A percentile compares a stretch with the other conserved stretches of the same genome.
phyloP scores from a whole-genome alignment of 768 basidiomycete genomes.

The Tricholoma sp. region DNA sequence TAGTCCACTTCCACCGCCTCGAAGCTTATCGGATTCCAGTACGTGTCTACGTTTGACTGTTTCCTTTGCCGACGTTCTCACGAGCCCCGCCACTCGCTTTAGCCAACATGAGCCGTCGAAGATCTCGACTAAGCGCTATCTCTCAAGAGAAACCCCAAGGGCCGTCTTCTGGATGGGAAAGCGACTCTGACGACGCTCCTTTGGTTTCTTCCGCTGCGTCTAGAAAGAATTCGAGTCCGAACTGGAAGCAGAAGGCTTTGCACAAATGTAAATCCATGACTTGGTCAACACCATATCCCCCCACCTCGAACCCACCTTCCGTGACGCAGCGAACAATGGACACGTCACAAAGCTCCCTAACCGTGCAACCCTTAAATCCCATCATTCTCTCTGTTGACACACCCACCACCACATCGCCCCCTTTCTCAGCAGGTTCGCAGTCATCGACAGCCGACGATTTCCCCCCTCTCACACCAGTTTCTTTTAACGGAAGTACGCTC shows the following conservation, averaged over 20 bases:
- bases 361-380: neutral
- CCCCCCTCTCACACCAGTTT: conserved; percentile 7
- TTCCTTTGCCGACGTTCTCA: neutral
- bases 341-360: neutral
- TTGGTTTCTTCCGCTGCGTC: neutral
- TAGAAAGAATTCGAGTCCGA: neutral
- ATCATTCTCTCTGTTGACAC: conserved; percentile 1
- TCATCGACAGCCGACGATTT: conserved; percentile 1
- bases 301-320: neutral
- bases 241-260: neutral
- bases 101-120: neutral
- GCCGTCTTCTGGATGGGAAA: neutral
- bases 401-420: conserved; percentile 8
- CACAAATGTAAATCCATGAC: neutral
- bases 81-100: neutral
- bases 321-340: neutral
- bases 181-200: neutral
- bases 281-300: neutral
- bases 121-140: neutral
- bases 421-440: conserved; percentile 5
- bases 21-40: neutral
- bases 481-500: conserved; percentile 5
- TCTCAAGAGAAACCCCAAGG: neutral
- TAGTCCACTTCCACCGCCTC: conserved; percentile 2
- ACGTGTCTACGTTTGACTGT: neutral